Conservation (phyloP, 371 early-diverging fungal species). For the Mycotypha africana region DNA sequence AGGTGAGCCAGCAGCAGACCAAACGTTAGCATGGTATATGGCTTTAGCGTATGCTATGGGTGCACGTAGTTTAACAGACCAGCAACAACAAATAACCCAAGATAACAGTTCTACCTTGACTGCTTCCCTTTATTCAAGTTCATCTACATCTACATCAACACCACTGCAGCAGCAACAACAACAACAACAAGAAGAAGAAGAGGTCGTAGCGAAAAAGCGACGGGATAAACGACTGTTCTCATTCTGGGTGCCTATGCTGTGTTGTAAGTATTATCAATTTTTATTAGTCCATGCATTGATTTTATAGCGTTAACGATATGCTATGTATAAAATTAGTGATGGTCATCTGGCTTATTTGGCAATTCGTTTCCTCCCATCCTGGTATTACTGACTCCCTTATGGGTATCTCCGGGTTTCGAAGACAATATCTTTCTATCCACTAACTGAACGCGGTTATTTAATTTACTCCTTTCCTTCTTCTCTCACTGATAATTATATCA, state of each 20-base stretch:
- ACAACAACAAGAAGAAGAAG: not conserved
- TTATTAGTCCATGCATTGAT: not conserved
- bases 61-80: constrained; percentile 17
- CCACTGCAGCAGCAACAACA: constrained; percentile 2
- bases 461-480: no score
- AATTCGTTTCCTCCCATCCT: constrained; percentile 28
- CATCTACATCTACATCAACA: no score
- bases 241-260: constrained; percentile 46
- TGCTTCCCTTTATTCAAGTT: no score
- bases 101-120: no score
- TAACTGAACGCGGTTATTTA: no score
- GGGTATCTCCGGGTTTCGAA: constrained; percentile 21
- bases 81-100: no score
- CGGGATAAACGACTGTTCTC: constrained; percentile 35
- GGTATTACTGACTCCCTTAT: constrained; percentile 17
- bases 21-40: constrained; percentile 45
- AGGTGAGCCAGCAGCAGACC: no score
- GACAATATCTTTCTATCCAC: constrained; percentile 20
- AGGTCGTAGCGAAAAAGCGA: constrained; percentile 24
- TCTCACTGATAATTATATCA: no score
- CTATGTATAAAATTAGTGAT: constrained; percentile 22
- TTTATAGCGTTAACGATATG: not conserved
- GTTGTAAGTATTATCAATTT: constrained; percentile 26
- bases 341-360: constrained; percentile 35
- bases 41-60: constrained; percentile 46